Evolutionary conservation across 345 rosid species (phyloP).

Genomic region (Aegle marmelos): DNA sequence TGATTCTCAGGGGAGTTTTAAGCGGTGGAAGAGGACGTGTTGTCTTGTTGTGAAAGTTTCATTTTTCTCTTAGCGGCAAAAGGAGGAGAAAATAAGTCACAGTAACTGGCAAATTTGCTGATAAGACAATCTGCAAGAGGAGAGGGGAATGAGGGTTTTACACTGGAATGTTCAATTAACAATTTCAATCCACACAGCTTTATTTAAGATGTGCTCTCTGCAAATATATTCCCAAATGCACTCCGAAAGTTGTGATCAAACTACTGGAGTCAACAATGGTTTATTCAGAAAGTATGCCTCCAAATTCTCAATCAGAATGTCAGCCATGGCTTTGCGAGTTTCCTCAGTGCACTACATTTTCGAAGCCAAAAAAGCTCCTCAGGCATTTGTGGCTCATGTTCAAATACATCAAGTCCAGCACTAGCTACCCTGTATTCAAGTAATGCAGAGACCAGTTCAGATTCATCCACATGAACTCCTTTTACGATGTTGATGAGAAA

Average conservation of each 20-base stretch:
- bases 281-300: constrained; percentile 46
- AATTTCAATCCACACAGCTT: neutral
- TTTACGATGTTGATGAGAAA: constrained; percentile 62
- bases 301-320: constrained; percentile 44
- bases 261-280: constrained; percentile 41
- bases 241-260: constrained; percentile 17
- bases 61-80: neutral
- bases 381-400: constrained; percentile 58
- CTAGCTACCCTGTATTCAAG: constrained; percentile 57
- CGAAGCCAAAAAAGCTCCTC: constrained; percentile 53
- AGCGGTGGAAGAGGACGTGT: too few species aligned
- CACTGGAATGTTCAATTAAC: too few species aligned
- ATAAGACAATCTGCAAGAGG: too few species aligned
- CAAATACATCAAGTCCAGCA: constrained; percentile 60
- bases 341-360: constrained; percentile 59
- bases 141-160: too few species aligned
- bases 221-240: neutral
- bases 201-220: neutral
- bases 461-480: constrained; percentile 62
- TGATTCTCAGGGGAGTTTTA: neutral
- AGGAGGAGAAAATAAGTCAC: neutral
- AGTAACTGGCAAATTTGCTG: too few species aligned
- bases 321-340: constrained; percentile 48
- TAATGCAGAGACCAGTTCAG: constrained; percentile 57
- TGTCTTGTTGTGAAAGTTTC: neutral